Evolutionary conservation across 768 basidiomycete species (phyloP).

Genomic region (button mushroom (Agaricus bisporus)): DNA sequence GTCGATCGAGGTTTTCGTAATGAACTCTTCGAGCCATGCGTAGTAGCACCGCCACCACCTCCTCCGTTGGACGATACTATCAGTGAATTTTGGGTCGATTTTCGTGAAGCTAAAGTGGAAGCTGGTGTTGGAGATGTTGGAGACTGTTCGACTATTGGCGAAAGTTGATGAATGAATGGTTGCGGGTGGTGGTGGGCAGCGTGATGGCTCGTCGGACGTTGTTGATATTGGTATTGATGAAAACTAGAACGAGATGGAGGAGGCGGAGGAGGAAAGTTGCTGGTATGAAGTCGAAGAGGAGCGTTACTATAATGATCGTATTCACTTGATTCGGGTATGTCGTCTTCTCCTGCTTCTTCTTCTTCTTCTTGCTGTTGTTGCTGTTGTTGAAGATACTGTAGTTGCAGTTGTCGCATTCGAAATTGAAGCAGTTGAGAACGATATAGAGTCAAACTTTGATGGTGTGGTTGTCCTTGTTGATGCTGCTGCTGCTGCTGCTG

Average conservation of each 20-base stretch:
- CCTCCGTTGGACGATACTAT: not conserved
- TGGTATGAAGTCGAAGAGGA: conserved; percentile 1
- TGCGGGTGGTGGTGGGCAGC: not conserved
- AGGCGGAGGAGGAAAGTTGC: not conserved
- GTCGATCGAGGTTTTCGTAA: not conserved
- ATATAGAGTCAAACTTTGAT: not conserved
- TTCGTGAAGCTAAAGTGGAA: not conserved
- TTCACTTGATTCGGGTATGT: no score
- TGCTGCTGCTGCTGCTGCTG: not conserved
- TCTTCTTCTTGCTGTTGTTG: no score
- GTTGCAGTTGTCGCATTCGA: conserved; percentile 4
- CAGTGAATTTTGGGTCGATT: conserved; percentile 12
- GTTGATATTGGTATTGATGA: conserved; percentile 11
- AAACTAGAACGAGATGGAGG: not conserved
- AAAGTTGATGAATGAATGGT: conserved; percentile 39
- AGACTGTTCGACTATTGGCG: conserved; percentile 62
- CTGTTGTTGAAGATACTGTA: conserved; percentile 13
- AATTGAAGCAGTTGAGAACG: not conserved
- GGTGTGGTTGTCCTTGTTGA: not conserved
- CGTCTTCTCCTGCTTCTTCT: no score
- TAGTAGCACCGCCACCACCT: no score
- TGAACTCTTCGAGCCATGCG: no score
- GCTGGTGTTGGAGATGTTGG: conserved; percentile 21
- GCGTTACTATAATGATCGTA: no score
- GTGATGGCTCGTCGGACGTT: not conserved